Conservation (phyloP, 169 alveolate genomes). For the Cryptosporidium viatorum region DNA sequence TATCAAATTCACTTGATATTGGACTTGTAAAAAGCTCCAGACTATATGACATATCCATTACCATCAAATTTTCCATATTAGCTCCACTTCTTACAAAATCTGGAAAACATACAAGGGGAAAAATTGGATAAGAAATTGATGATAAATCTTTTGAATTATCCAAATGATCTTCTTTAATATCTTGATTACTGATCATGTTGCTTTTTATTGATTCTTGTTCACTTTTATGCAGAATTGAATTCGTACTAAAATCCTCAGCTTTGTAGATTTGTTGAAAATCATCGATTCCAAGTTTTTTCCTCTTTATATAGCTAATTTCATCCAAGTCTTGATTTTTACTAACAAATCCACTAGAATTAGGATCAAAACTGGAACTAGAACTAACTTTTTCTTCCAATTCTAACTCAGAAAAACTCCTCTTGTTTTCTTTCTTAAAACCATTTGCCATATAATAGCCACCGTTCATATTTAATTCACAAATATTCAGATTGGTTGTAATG, state of each 20-base stretch:
- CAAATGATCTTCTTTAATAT: too few relatives aligned
- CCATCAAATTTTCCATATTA: neutral
- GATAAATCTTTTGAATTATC: neutral
- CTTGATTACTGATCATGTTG: too few relatives aligned
- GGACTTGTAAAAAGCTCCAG: slow-evolving; percentile 71
- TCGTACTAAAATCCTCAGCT: neutral
- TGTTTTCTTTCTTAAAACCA: neutral
- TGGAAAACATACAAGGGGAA: slow-evolving; percentile 61
- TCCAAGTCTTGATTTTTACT: neutral
- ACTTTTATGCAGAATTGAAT: neutral
- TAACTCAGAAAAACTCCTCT: slow-evolving; percentile 33
- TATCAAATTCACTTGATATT: slow-evolving; percentile 66
- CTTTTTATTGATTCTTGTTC: neutral
- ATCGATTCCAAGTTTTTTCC: neutral
- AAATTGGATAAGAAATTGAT: neutral
- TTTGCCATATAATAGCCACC: neutral
- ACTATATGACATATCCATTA: slow-evolving; percentile 30
- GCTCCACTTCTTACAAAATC: slow-evolving; percentile 19
- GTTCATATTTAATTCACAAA: neutral
- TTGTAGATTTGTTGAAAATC: neutral
- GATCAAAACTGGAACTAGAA: neutral
- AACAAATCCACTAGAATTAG: neutral
- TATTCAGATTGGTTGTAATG: neutral
- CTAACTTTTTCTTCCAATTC: neutral
- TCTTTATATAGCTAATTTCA: neutral